Evolutionary conservation across 371 early-diverging fungal genomes (phyloP), one percentile per base, ranked within the genome.

Genomic region (Mortierella sp.): DNA sequence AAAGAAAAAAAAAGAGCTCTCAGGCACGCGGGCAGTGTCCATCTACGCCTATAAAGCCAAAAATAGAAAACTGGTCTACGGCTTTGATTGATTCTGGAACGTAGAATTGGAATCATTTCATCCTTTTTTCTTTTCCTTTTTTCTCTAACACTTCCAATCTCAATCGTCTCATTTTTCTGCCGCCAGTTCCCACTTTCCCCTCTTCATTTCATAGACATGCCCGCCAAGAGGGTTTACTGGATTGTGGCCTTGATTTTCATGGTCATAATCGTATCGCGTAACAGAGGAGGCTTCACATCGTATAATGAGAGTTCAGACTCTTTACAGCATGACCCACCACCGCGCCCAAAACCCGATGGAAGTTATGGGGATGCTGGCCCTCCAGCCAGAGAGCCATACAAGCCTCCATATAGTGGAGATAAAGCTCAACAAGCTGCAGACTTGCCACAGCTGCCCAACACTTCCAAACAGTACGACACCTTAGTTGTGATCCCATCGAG

Each of bases 401-500:
- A 66, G 3, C 70, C 47, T 37, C 32, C 49, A 63, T 40, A 49
- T 5, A 32, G 3, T 16, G n/a, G 35, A 51, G 35, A 47, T 20
- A 22, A n/a, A 11, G 20, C 55, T 2, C 9, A 40, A 39, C 24
- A 43, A 14, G 47, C 22, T 47, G 18, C 66, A 61, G 22, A 22
- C 64, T 12, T 39, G 10, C 63, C 66, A 20, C 57, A 58, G 24
- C 37, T 57, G 12, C 81, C 75, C 40, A 86, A 87, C 60, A 74
- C 71, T 22, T 84, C 86, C 24, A 68, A 72, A 24, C 87, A 85
- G 49, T 89, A 87, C 39, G 84, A 83, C 37, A 85, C 86, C 37
- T 64, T 89, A n/a, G 76, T 89, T 14, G 75, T 89, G 32, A 87
- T 89, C 51, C 88, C 88, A 6, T 85, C 90, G 35, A 77, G 81